Evolutionary conservation across 495 filamentous ascomycete species (phyloP), one percentile per base, ranked within the genome.

Genomic region (Talaromyces proteolyticus): DNA sequence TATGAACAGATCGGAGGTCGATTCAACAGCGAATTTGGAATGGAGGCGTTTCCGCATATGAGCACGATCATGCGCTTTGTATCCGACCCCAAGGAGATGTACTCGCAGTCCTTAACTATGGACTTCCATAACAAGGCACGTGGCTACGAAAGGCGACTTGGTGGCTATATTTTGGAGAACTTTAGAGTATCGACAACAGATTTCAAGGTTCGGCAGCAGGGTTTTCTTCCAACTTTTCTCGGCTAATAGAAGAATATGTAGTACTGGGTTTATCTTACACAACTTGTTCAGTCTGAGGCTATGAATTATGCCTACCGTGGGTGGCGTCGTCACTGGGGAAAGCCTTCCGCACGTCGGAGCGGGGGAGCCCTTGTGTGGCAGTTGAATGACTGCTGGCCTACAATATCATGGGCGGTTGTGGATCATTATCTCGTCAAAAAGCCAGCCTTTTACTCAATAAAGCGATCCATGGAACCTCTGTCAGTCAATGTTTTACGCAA

Each of bases 101-200:
- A 89, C 64, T 78, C 93, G 0, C 89, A 95, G 56, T 91, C 86
- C 6, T 83, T 86, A 16, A 92, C 88, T 0, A 71, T 96, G 3
- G 92, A 96, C 61, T 96, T 95, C 72, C 92, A 96, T 70, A 96
- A 95, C 69, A 96, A 96, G 67, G 92, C 91, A 8, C 85, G 85
- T 45, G 92, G 92, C 0, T 88, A 94, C 65, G 89, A 95, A 62
- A 77, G 91, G 18, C 74, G 91, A 38, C 82, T 97, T 49, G 92
- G 91, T 8, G 79, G 89, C 1, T 97, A 96, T 57, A 74, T 96
- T 1, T 87, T 87, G 4, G 91, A 95, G 63, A 94, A 95, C 66
- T 70, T 92, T 53, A 76, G 80, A 5, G 85, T 81, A 47, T 73
- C 73, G 6, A 79, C 81, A 4, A 14, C 8, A 1, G 77, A 83